Evolutionary conservation across 768 basidiomycete species (phyloP).

Genomic region (Coprinellus micaceus): DNA sequence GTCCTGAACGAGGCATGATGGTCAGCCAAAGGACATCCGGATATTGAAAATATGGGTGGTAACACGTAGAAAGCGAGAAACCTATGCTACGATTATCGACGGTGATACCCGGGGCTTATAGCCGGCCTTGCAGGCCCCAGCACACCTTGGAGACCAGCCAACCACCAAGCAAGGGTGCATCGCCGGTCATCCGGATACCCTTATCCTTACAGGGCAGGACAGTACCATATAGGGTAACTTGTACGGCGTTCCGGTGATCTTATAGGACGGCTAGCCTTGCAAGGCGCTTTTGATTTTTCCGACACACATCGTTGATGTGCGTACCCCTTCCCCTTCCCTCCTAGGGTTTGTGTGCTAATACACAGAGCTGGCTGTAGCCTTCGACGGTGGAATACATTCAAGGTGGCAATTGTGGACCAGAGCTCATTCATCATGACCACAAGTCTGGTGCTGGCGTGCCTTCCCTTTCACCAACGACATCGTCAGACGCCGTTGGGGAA

Average conservation of each 20-base stretch:
- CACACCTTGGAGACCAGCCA: neutral
- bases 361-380: constrained; percentile 49
- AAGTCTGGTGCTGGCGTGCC: constrained; percentile 94
- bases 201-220: neutral
- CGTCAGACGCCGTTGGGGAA: constrained; percentile 98
- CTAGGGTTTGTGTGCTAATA: constrained; percentile 5
- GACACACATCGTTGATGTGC: constrained; percentile 74
- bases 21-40: too few species aligned
- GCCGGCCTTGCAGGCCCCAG: too few species aligned
- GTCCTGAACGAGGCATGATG: too few species aligned
- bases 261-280: neutral
- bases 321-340: constrained; percentile 30
- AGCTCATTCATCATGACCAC: constrained; percentile 95
- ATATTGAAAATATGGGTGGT: too few species aligned
- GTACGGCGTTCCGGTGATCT: neutral
- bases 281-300: neutral
- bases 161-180: neutral
- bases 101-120: too few species aligned
- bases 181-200: neutral
- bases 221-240: neutral
- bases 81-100: too few species aligned
- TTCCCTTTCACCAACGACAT: constrained; percentile 92
- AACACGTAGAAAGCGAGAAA: too few species aligned
- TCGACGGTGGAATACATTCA: constrained; percentile 99
- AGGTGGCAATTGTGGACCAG: constrained; percentile 96